Conservation (phyloP, 1,284 basidiomycete species). For the Takashimella tepidaria region DNA sequence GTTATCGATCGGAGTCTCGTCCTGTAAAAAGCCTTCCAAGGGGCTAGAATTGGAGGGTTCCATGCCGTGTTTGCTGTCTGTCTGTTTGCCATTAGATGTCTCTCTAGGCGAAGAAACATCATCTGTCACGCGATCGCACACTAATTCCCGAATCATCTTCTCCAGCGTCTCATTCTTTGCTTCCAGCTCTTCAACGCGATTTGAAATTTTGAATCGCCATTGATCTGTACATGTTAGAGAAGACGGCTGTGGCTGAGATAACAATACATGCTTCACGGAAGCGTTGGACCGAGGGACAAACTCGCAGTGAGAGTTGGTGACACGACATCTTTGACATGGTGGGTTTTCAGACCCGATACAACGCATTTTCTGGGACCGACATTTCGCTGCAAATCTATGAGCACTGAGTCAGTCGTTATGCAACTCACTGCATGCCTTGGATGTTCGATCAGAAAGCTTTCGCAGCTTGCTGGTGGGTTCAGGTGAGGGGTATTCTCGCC, state of each 20-base stretch:
- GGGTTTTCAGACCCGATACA: slow-evolving; percentile 21
- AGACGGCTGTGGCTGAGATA: slow-evolving; percentile 14
- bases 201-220: slow-evolving; percentile 18
- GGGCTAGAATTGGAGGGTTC: too few relatives aligned
- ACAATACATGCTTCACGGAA: slow-evolving; percentile 5
- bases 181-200: slow-evolving; percentile 16
- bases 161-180: slow-evolving; percentile 10
- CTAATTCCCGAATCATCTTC: slow-evolving; percentile 5
- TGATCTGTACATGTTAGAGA: slow-evolving; percentile 21
- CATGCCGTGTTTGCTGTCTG: slow-evolving; percentile 3
- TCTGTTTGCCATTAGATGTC: too few relatives aligned
- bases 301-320: slow-evolving; percentile 16
- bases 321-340: slow-evolving; percentile 17
- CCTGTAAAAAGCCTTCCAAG: too few relatives aligned
- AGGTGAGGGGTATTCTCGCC: too few relatives aligned
- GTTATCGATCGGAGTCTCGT: not conserved
- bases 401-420: not conserved
- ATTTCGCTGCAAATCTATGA: slow-evolving; percentile 10
- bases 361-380: slow-evolving; percentile 20
- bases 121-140: not conserved
- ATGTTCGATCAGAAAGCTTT: slow-evolving; percentile 13
- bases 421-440: slow-evolving; percentile 20
- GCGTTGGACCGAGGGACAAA: slow-evolving; percentile 21
- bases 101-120: too few relatives aligned
- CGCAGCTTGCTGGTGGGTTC: slow-evolving; percentile 10